A percentile compares a stretch with the other conserved stretches of the same genome.
Evolutionary conservation across 352 stramenopile species (phyloP).

Genomic region (Globisporangium parvum): DNA sequence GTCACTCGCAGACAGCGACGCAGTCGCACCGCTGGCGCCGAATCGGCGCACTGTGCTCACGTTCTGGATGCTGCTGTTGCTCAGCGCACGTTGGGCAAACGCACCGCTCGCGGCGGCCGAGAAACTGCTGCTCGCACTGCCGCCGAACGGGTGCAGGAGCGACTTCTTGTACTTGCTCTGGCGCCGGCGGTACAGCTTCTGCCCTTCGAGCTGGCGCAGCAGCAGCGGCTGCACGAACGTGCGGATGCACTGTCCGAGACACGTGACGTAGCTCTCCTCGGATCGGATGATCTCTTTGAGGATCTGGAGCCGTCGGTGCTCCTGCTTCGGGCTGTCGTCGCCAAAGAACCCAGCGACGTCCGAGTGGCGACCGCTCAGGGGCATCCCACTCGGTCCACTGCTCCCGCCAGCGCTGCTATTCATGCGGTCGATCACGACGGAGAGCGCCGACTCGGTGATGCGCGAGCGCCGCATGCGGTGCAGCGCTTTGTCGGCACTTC

Average conservation of each 20-base stretch:
- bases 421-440: constrained; percentile 33
- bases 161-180: constrained; percentile 66
- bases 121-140: constrained; percentile 28
- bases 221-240: constrained; percentile 79
- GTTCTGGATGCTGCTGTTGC: constrained; percentile 39
- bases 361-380: constrained; percentile 18
- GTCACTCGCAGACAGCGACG: constrained; percentile 12
- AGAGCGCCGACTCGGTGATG: constrained; percentile 41
- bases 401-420: constrained; percentile 14
- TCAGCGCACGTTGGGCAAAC: constrained; percentile 29
- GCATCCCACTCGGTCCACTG: constrained; percentile 18
- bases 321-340: constrained; percentile 47
- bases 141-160: constrained; percentile 42
- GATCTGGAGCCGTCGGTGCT: constrained; percentile 65
- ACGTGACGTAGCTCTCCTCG: constrained; percentile 80
- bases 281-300: constrained; percentile 81
- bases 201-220: constrained; percentile 70
- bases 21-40: constrained; percentile 11
- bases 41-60: constrained; percentile 28
- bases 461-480: constrained; percentile 51
- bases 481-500: constrained; percentile 63
- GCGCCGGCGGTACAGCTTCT: constrained; percentile 51
- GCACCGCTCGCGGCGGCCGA: constrained; percentile 22
- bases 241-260: constrained; percentile 77
- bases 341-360: constrained; percentile 24